phyloP scores from a whole-genome alignment of 2,329 filamentous ascomycete genomes.

The Onygenales sp. region DNA sequence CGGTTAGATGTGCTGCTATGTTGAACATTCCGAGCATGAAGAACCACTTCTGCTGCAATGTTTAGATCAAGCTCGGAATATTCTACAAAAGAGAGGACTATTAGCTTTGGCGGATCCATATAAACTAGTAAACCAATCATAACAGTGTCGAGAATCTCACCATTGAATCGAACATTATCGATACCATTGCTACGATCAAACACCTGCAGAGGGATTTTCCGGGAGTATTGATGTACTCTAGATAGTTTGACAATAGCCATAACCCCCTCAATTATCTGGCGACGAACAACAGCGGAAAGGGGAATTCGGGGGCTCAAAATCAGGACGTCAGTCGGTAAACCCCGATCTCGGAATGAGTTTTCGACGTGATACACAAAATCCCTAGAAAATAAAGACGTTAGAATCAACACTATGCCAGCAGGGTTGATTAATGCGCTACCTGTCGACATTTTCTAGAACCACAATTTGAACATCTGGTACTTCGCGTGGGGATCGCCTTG shows the following conservation, averaged over 20 bases:
- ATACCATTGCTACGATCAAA: constrained; percentile 72
- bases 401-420: constrained; percentile 2
- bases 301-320: constrained; percentile 68
- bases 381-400: constrained; percentile 27
- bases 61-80: constrained; percentile 73
- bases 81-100: constrained; percentile 38
- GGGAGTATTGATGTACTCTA: constrained; percentile 55
- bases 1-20: constrained; percentile 26
- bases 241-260: constrained; percentile 73
- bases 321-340: constrained; percentile 68
- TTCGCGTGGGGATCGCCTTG: constrained; percentile 60
- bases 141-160: constrained; percentile 25
- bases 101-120: not conserved
- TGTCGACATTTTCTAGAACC: constrained; percentile 65
- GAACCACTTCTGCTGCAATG: constrained; percentile 71
- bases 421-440: constrained; percentile 22
- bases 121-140: not conserved
- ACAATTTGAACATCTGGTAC: constrained; percentile 87
- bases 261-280: constrained; percentile 82
- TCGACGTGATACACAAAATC: constrained; percentile 81
- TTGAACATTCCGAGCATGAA: constrained; percentile 43
- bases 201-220: constrained; percentile 71
- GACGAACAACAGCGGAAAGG: constrained; percentile 68
- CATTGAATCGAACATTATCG: constrained; percentile 69
- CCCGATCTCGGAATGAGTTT: constrained; percentile 59